phyloP scores from a whole-genome alignment of 2,329 filamentous ascomycete species.

The Penicillium freii region DNA sequence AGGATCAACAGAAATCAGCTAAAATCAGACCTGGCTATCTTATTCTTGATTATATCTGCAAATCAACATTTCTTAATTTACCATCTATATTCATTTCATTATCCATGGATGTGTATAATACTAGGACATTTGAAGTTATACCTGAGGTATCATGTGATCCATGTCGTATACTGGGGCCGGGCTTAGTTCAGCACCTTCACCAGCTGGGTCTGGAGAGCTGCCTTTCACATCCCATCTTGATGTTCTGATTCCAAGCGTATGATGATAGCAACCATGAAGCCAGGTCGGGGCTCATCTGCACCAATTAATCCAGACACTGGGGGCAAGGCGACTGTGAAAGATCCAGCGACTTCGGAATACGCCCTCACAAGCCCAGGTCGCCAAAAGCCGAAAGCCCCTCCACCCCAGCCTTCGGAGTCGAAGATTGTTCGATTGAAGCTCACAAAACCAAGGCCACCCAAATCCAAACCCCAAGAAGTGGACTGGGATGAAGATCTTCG shows the following conservation, averaged over 20 bases:
- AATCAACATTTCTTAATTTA: background rate
- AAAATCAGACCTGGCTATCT: background rate
- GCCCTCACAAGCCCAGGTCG: background rate
- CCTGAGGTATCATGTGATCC: slow-evolving; percentile 1
- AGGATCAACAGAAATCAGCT: background rate
- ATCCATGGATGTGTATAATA: background rate
- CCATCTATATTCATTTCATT: background rate
- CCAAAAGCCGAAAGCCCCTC: background rate
- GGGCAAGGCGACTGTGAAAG: background rate
- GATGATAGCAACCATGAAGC: background rate
- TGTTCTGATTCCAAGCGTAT: background rate
- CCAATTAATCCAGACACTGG: background rate
- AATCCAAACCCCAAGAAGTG: slow-evolving; percentile 18
- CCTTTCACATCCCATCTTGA: background rate
- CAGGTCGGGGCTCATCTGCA: background rate
- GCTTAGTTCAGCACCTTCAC: background rate
- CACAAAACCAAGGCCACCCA: slow-evolving; percentile 20
- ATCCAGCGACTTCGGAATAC: background rate
- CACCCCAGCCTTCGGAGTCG: background rate
- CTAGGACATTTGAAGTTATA: background rate
- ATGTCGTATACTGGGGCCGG: background rate
- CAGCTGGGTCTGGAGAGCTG: background rate
- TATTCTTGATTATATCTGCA: background rate
- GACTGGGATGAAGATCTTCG: slow-evolving; percentile 36
- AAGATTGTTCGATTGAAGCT: slow-evolving; percentile 16